Evolutionary conservation across 179 eudicot genomes (phyloP).

Genomic region (Silene noctiflora): DNA sequence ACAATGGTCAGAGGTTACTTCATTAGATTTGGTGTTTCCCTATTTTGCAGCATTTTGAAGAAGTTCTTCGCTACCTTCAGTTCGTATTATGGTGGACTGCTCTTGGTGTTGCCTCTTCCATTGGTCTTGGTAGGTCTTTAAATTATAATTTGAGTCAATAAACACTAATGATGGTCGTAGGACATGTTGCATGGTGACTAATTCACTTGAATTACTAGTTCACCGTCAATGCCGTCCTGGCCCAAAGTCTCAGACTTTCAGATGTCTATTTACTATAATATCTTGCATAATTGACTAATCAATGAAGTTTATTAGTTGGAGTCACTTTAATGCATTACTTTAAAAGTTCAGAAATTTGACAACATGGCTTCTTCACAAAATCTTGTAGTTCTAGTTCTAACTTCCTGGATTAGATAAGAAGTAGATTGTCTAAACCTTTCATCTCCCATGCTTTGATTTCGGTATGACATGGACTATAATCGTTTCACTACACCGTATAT

Average conservation of each 20-base stretch:
- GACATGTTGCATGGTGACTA: background rate
- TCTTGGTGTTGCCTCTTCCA: slow-evolving; percentile 97
- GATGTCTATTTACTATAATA: no score
- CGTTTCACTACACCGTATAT: background rate
- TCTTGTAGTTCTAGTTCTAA: background rate
- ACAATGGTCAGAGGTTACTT: background rate
- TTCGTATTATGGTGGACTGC: slow-evolving; percentile 96
- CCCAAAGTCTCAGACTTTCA: no score
- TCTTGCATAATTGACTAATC: background rate
- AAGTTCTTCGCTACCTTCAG: slow-evolving; percentile 53
- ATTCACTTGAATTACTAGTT: background rate
- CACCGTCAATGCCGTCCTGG: background rate
- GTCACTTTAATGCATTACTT: background rate
- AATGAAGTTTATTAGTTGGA: background rate
- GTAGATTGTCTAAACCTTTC: background rate
- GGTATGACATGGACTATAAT: background rate
- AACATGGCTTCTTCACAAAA: background rate
- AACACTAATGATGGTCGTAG: background rate
- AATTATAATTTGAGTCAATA: background rate
- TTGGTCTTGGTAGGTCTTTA: slow-evolving; percentile 82
- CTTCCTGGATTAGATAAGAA: no score
- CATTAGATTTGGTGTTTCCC: slow-evolving; percentile 10
- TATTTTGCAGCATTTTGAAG: slow-evolving; percentile 74
- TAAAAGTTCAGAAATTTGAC: background rate
- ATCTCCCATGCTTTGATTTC: background rate